These are phyloP conservation scores for Wickerhamiella galacta DNA, from an alignment of 805 yeast species.

Conservation along the genomic window DNA sequence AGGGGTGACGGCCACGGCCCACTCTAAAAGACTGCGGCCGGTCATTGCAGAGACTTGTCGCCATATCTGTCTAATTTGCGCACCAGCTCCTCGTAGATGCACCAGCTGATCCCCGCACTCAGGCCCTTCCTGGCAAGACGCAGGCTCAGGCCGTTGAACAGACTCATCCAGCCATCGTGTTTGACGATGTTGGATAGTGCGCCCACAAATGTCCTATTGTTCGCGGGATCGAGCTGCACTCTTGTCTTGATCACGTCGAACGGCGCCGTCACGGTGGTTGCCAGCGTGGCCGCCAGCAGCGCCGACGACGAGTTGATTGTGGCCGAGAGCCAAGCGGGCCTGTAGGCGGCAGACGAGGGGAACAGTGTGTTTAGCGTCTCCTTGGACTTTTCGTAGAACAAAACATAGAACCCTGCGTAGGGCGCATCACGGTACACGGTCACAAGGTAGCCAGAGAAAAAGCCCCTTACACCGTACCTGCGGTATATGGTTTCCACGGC, in stretches of 20 bases:
- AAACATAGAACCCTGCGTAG: conserved; percentile 82
- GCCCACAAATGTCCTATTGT: conserved; percentile 27
- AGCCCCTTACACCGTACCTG: conserved; percentile 43
- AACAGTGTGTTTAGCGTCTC: conserved; percentile 31
- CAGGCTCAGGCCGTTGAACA: conserved; percentile 73
- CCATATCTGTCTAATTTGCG: conserved; percentile 6
- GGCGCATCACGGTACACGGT: conserved; percentile 89
- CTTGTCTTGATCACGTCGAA: conserved; percentile 88
- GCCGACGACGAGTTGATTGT: conserved; percentile 64
- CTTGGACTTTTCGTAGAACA: conserved; percentile 68
- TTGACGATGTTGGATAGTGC: conserved; percentile 26
- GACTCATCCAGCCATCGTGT: conserved; percentile 33
- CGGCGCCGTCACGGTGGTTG: conserved; percentile 84
- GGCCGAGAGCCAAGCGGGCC: conserved; percentile 29
- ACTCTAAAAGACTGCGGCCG: conserved; percentile 2
- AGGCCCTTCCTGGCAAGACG: conserved; percentile 72
- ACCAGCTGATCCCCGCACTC: conserved; percentile 95
- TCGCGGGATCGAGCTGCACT: conserved; percentile 53
- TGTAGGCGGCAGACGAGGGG: conserved; percentile 11
- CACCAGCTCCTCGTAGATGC: conserved; percentile 81
- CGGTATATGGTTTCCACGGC: conserved; percentile 42
- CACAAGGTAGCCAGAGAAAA: conserved; percentile 75
- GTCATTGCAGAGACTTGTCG: conserved; percentile 15
- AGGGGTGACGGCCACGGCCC: too few species aligned
- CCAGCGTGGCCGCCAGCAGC: conserved; percentile 51